A percentile compares a stretch with the other conserved stretches of the same genome.
These are phyloP conservation scores for Ophiosphaerella korrae DNA, from an alignment of 2,329 filamentous ascomycete species.

Conservation along the genomic window DNA sequence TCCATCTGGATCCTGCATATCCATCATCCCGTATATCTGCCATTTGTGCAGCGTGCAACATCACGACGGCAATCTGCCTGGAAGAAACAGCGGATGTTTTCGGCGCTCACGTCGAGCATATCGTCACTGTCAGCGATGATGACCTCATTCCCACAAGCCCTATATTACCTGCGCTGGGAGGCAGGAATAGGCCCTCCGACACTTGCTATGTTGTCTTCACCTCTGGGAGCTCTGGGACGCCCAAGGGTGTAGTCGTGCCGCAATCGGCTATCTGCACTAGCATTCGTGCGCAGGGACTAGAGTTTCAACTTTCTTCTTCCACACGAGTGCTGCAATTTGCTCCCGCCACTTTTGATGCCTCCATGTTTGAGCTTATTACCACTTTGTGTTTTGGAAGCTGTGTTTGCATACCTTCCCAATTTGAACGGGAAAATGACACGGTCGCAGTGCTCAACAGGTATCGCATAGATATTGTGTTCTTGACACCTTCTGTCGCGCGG, in stretches of 20 bases:
- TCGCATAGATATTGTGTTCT: conserved; percentile 18
- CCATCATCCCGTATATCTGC: conserved; percentile 22
- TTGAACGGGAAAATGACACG: conserved; percentile 52
- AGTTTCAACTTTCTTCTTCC: conserved; percentile 51
- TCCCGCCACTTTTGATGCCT: conserved; percentile 32
- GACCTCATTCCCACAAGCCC: neutral
- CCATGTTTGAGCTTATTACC: conserved; percentile 23
- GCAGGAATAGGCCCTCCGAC: neutral
- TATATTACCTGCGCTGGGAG: neutral
- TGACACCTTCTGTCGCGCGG: conserved; percentile 37
- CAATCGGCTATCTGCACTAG: conserved; percentile 1
- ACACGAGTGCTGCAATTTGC: conserved; percentile 28
- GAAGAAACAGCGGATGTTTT: neutral
- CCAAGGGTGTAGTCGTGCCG: conserved; percentile 61
- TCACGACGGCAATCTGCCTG: conserved; percentile 9
- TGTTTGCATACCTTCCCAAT: conserved; percentile 41
- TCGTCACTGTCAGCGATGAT: neutral
- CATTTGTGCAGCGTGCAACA: conserved; percentile 19
- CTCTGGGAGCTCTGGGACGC: conserved; percentile 43
- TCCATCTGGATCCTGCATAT: conserved; percentile 29
- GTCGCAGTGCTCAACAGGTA: conserved; percentile 36
- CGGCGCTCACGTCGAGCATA: neutral
- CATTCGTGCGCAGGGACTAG: neutral
- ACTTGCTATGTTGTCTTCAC: conserved; percentile 57
- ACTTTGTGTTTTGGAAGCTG: conserved; percentile 28